These are phyloP conservation scores for Dovyalis caffra DNA, from an alignment of 345 rosid genomes.

Conservation along the genomic window DNA sequence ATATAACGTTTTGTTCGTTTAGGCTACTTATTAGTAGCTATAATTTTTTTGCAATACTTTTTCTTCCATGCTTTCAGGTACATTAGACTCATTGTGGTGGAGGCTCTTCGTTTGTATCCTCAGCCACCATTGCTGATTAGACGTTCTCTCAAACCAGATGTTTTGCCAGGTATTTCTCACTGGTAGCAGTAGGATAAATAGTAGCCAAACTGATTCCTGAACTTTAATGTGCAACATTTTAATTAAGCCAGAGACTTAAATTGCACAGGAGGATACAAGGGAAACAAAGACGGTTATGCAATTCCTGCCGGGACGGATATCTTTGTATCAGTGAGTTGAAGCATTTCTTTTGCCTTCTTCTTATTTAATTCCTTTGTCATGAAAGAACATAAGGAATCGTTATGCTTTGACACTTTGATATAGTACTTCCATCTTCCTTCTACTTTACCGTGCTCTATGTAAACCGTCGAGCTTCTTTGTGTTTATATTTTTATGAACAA, in stretches of 20 bases:
- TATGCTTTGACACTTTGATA: too few species aligned
- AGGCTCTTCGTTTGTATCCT: constrained; percentile 89
- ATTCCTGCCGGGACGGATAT: constrained; percentile 89
- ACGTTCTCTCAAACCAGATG: constrained; percentile 68
- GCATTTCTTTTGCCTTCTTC: not conserved
- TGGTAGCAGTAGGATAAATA: not conserved
- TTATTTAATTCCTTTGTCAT: not conserved
- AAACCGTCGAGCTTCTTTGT: not conserved
- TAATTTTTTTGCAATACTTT: not conserved
- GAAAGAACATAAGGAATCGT: too few species aligned
- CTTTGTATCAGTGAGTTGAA: constrained; percentile 69
- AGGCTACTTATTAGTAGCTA: too few species aligned
- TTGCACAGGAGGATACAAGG: constrained; percentile 72
- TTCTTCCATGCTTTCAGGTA: constrained; percentile 47
- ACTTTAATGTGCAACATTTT: not conserved
- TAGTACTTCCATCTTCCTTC: too few species aligned
- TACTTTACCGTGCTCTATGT: too few species aligned
- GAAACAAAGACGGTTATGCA: constrained; percentile 65
- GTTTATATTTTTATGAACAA: not conserved
- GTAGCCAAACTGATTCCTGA: not conserved
- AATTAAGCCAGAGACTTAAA: constrained; percentile 9
- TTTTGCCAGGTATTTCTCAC: constrained; percentile 62
- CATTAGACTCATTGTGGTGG: constrained; percentile 73
- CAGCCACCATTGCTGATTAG: constrained; percentile 91
- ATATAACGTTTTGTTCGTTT: too few species aligned